A percentile compares a stretch with the other conserved stretches of the same genome.
These are phyloP conservation scores for Cercospora sp. DNA, from an alignment of 2,329 filamentous ascomycete genomes.

Conservation along the genomic window DNA sequence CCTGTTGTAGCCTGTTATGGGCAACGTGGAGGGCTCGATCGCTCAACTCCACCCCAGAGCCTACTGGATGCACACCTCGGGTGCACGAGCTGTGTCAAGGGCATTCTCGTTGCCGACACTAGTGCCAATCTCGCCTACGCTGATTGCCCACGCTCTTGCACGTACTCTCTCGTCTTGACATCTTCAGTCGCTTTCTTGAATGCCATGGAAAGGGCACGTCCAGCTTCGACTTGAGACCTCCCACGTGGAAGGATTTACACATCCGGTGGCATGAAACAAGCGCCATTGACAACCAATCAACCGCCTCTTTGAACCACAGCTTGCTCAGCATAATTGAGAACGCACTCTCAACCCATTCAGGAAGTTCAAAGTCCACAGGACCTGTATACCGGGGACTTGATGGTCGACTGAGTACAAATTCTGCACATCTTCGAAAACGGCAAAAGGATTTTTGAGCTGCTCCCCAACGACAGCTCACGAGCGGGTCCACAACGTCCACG, in stretches of 20 bases:
- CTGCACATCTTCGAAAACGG: neutral
- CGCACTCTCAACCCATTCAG: neutral
- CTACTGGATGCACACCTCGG: neutral
- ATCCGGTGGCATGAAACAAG: neutral
- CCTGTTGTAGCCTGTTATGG: neutral
- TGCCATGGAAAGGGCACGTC: neutral
- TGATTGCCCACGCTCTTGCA: neutral
- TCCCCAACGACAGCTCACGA: neutral
- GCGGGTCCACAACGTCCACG: neutral
- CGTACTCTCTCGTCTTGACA: neutral
- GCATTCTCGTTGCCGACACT: neutral
- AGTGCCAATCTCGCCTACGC: neutral
- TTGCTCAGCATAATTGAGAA: neutral
- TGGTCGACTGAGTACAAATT: neutral
- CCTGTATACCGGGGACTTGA: neutral
- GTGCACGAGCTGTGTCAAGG: neutral
- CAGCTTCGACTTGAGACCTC: neutral
- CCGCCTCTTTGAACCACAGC: neutral
- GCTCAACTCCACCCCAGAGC: neutral
- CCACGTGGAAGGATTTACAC: neutral
- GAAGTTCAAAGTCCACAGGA: neutral
- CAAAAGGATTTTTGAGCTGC: neutral
- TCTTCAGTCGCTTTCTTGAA: neutral
- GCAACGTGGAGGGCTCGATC: neutral
- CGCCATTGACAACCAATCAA: neutral